Base-by-base conservation (phyloP, 805 yeast genomes). In the Saccharomyces kudriavzevii region DNA sequence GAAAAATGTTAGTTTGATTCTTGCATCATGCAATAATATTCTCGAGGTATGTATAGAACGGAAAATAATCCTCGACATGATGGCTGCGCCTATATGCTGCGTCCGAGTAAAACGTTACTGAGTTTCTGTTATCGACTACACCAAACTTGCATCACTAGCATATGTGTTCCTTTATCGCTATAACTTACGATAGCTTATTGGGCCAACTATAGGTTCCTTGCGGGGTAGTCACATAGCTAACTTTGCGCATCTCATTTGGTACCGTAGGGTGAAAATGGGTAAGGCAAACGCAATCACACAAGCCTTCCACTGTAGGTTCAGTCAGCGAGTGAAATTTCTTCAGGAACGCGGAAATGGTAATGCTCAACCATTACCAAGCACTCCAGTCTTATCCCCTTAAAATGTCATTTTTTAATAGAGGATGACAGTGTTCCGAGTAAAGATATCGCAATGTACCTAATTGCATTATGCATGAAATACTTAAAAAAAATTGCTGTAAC, bases 1-100 rank as follows among this genome's bases (percentile, higher is more conserved):
- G 69, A 82, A 87, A 51, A 87, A 77, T 0, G 85, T 83, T 30
- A 85, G 65, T 22, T 60, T 61, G 2, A 72, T 59, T 9, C 45
- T 40, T 8, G 52, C 31, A 40, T 31, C 47, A 35, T 45, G 49
- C 17, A 31, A 29, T 20, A 48, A 26, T 5, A 53, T 45, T 4
- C 54, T 46, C 4, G 59, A 53, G 13, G 54, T 40, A 40, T 49
- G 52, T 22, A 56, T 43, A 9, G 47, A 40, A 26, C 57, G 51
- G 28, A 29, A 35, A 14, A n/a, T 43, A 40, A 31, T 29, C 29
- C 20, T 22, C 24, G 24, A 29, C 47, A 43, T 35, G 11, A 11
- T 17, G 10, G 13, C 17, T n/a, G 22, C 4, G n/a, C 11, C 22
- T 6, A 17, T 17, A 17, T 17, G 17, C 17, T 17, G 14, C 6